Evolutionary conservation across 345 rosid genomes (phyloP).

Genomic region (Lepidium didymum): DNA sequence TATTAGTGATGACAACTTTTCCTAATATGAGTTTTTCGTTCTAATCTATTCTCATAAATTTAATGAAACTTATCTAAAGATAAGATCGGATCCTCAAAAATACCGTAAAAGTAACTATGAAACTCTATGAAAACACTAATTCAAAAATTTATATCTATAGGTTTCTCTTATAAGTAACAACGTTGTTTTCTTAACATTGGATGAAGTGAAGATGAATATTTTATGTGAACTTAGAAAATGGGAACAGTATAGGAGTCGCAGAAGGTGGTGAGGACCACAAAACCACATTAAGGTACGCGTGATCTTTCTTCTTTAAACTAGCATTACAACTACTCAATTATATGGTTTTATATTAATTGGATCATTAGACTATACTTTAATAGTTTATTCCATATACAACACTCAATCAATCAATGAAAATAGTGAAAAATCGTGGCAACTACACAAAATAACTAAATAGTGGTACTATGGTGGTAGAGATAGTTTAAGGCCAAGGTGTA

Average conservation of each 20-base stretch:
- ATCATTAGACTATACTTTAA: background rate
- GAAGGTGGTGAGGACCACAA: slow-evolving; percentile 31
- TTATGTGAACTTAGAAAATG: background rate
- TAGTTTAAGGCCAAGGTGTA: too few relatives aligned
- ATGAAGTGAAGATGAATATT: background rate
- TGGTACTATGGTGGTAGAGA: too few relatives aligned
- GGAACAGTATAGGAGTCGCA: background rate
- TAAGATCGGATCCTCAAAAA: background rate
- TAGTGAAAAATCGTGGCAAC: background rate
- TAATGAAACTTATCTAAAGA: background rate
- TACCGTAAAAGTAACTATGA: background rate
- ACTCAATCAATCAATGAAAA: background rate
- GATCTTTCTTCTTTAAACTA: background rate
- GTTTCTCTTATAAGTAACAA: background rate
- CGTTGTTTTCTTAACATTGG: slow-evolving; percentile 11
- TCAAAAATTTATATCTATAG: background rate
- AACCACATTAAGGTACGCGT: slow-evolving; percentile 26
- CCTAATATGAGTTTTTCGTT: background rate
- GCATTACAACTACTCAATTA: background rate
- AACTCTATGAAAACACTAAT: background rate
- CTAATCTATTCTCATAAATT: background rate
- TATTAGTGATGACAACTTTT: background rate
- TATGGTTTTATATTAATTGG: background rate
- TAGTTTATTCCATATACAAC: background rate
- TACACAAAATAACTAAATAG: background rate